A percentile compares a stretch with the other conserved stretches of the same genome.
Conservation (phyloP, 2,329 filamentous ascomycete genomes). For the Nannizziopsis barbatae region DNA sequence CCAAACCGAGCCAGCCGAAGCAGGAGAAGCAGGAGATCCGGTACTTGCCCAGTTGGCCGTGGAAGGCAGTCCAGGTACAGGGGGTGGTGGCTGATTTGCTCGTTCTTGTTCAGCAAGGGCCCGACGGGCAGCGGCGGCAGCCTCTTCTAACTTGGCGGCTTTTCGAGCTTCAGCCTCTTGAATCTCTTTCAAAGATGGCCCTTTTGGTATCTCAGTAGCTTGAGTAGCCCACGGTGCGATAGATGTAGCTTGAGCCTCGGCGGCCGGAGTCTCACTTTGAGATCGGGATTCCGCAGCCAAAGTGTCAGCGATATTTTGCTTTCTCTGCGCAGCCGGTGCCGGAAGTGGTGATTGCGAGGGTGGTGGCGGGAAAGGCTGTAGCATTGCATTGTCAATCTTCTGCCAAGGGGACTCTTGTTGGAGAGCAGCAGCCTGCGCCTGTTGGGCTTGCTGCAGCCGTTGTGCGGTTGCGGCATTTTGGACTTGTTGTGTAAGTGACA, state of each 20-base stretch:
- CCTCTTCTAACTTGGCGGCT: constrained; percentile 77
- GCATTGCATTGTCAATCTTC: constrained; percentile 54
- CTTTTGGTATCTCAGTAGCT: constrained; percentile 58
- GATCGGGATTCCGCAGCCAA: constrained; percentile 56
- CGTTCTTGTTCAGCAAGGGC: constrained; percentile 71
- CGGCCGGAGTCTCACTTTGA: constrained; percentile 60
- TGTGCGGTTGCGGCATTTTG: constrained; percentile 54
- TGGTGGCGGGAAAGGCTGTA: constrained; percentile 56
- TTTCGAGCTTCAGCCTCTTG: constrained; percentile 91
- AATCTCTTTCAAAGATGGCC: constrained; percentile 89
- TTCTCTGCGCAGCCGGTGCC: constrained; percentile 76
- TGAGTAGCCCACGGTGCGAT: constrained; percentile 95
- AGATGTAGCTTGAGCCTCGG: constrained; percentile 54
- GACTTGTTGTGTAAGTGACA: constrained; percentile 73
- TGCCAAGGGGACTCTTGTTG: constrained; percentile 46
- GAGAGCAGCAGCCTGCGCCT: constrained; percentile 20
- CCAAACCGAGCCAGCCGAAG: constrained; percentile 38
- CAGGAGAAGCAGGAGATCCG: constrained; percentile 56
- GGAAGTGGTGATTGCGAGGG: constrained; percentile 71
- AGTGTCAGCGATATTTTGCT: constrained; percentile 71
- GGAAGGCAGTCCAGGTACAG: constrained; percentile 70
- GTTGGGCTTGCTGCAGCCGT: constrained; percentile 29
- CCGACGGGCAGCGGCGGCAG: constrained; percentile 64
- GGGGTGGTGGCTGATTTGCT: constrained; percentile 51
- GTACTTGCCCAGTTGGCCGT: constrained; percentile 78